A percentile compares a stretch with the other conserved stretches of the same genome.
Conservation (phyloP, 257 asterid species). For the Solanum arcanum region DNA sequence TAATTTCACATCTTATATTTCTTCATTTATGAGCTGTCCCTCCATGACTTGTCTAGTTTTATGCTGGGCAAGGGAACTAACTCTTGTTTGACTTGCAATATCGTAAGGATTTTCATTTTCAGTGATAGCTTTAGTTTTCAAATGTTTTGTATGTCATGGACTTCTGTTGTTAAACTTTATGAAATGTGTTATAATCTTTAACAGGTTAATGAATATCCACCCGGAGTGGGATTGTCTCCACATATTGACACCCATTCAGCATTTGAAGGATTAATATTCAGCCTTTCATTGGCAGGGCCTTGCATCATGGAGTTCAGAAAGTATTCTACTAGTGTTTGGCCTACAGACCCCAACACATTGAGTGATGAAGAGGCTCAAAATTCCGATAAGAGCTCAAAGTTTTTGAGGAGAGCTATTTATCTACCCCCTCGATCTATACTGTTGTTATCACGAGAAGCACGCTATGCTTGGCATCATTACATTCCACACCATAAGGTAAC, state of each 20-base stretch:
- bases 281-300: conserved; percentile 93
- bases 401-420: conserved; percentile 58
- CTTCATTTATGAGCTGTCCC: background rate
- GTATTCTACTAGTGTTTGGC: conserved; percentile 56
- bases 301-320: conserved; percentile 96
- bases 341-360: conserved; percentile 15
- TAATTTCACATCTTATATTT: background rate
- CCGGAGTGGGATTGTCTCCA: conserved; percentile 92
- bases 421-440: conserved; percentile 91
- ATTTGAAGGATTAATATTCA: conserved; percentile 73
- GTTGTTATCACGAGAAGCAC: conserved; percentile 76
- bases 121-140: background rate
- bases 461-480: conserved; percentile 98
- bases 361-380: conserved; percentile 27
- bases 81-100: background rate
- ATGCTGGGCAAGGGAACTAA: background rate
- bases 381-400: conserved; percentile 23
- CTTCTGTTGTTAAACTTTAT: background rate
- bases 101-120: background rate
- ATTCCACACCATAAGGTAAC: conserved; percentile 96
- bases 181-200: background rate
- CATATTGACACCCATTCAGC: conserved; percentile 99
- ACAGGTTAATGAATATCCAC: conserved; percentile 95
- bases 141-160: background rate
- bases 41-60: background rate